These are phyloP conservation scores for Caryopteris hybrid DNA, from an alignment of 305 asterid genomes.

Conservation along the genomic window DNA sequence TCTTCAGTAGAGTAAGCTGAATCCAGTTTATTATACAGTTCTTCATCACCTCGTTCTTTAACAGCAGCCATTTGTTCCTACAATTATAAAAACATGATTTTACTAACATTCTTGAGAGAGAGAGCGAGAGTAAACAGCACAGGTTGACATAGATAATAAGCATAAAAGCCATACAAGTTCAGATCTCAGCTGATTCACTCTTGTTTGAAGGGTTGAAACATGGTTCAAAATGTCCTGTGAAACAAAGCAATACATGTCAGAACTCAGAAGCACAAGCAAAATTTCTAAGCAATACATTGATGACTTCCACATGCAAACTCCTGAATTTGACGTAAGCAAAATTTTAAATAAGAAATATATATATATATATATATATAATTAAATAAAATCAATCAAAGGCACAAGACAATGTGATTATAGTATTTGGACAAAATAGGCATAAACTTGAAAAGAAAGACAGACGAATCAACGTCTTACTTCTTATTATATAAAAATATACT, in stretches of 20 bases:
- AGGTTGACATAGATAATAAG: conserved; percentile 6
- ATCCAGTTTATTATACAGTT: conserved; percentile 62
- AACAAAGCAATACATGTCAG: conserved; percentile 4
- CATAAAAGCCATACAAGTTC: conserved; percentile 59
- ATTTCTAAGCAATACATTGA: not conserved
- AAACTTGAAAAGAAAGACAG: not conserved
- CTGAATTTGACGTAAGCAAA: not conserved
- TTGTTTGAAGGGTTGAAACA: conserved; percentile 52
- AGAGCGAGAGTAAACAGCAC: not conserved
- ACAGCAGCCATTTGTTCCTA: conserved; percentile 74
- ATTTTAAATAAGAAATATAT: not conserved
- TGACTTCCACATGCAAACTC: not conserved
- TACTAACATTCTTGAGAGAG: not conserved
- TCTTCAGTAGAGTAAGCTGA: conserved; percentile 67
- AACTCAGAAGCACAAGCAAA: conserved; percentile 13
- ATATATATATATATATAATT: too few relatives aligned
- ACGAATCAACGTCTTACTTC: not conserved
- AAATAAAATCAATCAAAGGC: not conserved
- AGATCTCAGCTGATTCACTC: conserved; percentile 51
- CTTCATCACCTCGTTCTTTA: conserved; percentile 55
- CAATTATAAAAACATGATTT: conserved; percentile 7
- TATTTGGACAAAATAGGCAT: not conserved
- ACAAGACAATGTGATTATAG: not conserved
- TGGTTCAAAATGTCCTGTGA: conserved; percentile 75
- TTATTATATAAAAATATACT: too few relatives aligned